Conservation (phyloP, 176 grass and related monocot species). For the Aegilops umbellulata region DNA sequence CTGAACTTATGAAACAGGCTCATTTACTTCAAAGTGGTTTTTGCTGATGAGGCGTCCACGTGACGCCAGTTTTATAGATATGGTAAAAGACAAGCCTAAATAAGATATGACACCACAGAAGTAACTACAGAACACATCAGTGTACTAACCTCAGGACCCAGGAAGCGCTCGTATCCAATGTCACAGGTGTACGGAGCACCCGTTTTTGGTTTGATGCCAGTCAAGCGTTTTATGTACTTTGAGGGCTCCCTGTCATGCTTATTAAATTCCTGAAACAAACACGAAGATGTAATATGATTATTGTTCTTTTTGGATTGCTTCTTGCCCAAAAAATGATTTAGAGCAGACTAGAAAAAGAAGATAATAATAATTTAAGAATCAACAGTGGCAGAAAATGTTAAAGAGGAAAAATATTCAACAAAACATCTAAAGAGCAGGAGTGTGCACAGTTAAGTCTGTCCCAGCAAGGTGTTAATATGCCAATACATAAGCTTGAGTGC, state of each 20-base stretch:
- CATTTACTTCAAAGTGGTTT: background rate
- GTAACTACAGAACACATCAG: background rate
- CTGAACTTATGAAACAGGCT: background rate
- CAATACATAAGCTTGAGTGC: background rate
- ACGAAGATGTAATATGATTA: background rate
- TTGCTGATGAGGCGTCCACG: background rate
- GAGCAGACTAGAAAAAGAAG: background rate
- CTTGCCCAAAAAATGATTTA: background rate
- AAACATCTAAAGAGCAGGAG: background rate
- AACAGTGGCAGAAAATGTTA: background rate
- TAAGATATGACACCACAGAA: background rate
- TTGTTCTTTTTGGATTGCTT: background rate
- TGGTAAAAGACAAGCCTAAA: background rate
- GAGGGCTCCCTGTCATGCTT: conserved; percentile 89
- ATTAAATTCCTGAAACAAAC: conserved; percentile 85
- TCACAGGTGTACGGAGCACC: conserved; percentile 75
- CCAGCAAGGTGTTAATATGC: background rate
- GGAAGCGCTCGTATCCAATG: conserved; percentile 94
- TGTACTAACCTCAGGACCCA: conserved; percentile 84
- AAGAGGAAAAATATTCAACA: background rate
- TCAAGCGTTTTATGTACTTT: conserved; percentile 85
- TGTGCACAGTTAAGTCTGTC: background rate
- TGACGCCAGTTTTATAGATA: background rate
- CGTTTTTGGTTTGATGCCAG: conserved; percentile 84
- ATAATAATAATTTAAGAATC: background rate